These are phyloP conservation scores for Argentina anserina DNA, from an alignment of 306 rosid species.

Conservation along the genomic window DNA sequence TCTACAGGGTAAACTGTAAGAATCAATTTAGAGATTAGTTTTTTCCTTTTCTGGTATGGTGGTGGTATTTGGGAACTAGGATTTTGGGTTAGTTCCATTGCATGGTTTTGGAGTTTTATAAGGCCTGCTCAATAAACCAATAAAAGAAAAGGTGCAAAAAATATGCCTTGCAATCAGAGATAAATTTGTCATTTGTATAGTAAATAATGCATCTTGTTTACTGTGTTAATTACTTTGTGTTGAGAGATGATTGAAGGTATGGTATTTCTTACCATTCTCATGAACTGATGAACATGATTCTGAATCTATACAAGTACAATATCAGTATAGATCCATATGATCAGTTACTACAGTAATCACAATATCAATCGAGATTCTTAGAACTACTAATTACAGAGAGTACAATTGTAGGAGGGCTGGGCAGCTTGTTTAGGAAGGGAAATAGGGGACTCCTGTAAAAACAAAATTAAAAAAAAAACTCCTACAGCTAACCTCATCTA, in stretches of 20 bases:
- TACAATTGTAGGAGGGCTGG: too few relatives aligned
- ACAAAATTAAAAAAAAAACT: too few relatives aligned
- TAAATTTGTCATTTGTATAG: constrained; percentile 17
- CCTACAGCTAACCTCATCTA: background rate
- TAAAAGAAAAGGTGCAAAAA: background rate
- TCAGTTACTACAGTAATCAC: too few relatives aligned
- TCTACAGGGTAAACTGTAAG: background rate
- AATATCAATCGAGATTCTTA: too few relatives aligned
- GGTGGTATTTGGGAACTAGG: background rate
- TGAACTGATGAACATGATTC: too few relatives aligned
- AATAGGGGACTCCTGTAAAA: background rate
- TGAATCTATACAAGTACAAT: too few relatives aligned
- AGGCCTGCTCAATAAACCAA: background rate
- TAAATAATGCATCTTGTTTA: constrained; percentile 38
- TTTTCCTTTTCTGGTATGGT: background rate
- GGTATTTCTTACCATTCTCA: too few relatives aligned
- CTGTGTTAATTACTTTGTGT: constrained; percentile 30
- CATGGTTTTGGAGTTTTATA: background rate
- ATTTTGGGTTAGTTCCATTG: background rate
- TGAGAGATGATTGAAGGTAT: too few relatives aligned
- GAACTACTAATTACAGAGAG: too few relatives aligned
- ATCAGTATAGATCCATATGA: too few relatives aligned
- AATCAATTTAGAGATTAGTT: background rate
- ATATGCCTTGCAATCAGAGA: constrained; percentile 32
- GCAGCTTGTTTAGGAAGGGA: constrained; percentile 29